A percentile compares a stretch with the other conserved stretches of the same genome.
Conservation (phyloP, 179 eudicot genomes). For the Beta corolliflora region DNA sequence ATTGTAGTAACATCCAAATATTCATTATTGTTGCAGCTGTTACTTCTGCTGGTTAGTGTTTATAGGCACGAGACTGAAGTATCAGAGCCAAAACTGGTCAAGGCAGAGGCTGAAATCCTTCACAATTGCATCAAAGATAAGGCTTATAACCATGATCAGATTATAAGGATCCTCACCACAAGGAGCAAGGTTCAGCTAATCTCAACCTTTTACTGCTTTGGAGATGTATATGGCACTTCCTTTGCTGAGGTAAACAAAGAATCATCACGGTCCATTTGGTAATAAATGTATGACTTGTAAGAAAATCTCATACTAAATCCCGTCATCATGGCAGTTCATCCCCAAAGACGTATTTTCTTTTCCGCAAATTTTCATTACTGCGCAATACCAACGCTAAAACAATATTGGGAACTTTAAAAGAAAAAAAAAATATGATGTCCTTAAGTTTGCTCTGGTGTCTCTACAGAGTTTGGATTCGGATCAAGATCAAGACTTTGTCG, state of each 20-base stretch:
- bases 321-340: no score
- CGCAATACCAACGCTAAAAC: no score
- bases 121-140: conserved; percentile 51
- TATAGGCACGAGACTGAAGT: conserved; percentile 66
- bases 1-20: not conserved
- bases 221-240: conserved; percentile 57
- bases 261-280: not conserved
- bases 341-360: no score
- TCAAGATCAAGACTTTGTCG: conserved; percentile 40
- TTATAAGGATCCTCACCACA: conserved; percentile 66
- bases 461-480: conserved; percentile 27
- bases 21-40: conserved; percentile 47
- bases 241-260: conserved; percentile 60
- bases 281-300: not conserved
- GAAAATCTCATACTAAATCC: no score
- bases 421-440: not conserved
- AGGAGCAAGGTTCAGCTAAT: conserved; percentile 81
- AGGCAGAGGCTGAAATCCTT: conserved; percentile 68
- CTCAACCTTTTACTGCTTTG: conserved; percentile 67
- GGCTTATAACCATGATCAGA: conserved; percentile 57
- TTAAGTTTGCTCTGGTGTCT: not conserved
- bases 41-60: conserved; percentile 63
- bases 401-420: no score
- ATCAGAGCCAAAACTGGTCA: conserved; percentile 51
- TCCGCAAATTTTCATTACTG: no score